Evolutionary conservation across 73 alveolate species (phyloP), one percentile per base, ranked within the genome.

Genomic region (Vitrella brassicaformis): DNA sequence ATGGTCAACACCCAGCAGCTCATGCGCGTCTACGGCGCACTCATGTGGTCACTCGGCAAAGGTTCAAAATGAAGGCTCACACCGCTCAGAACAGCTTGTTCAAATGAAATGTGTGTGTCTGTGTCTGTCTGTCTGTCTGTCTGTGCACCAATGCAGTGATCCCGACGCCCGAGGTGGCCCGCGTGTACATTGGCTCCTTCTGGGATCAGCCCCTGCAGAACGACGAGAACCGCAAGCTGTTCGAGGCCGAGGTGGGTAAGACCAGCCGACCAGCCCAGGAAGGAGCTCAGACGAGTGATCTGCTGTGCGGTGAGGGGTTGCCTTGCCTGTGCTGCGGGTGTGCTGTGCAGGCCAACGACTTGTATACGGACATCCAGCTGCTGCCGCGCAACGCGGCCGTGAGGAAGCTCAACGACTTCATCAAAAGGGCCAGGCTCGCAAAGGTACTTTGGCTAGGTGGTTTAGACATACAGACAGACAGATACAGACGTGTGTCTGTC

Each of bases 121-220:
- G 30, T 30, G 70, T 26, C 25, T 0, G 31, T 65, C 32, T 65
- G 1, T 4, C 0, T 27, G 8, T 0, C 0, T n/a, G 65, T 9
- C 9, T 9, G 65, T 0, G 47, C 72, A 27, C 25, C 10, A 7
- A 4, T 31, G 69, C 65, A 72, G 84, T 77, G 31, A 39, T 77
- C n/a, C 77, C 46, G 73, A 77, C 84, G 0, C 84, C 84, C 0
- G 84, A 77, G 66, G 78, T 77, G 72, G 84, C 84, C 18, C 77
- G 78, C 0, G 84, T 77, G 47, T 77, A 67, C 27, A 73, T 70
- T 64, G 30, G 73, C 18, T 77, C 84, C 78, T 77, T 77, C 31
- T 77, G 84, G 84, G 82, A 75, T n/a, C 75, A 70, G n/a, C 76
- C 74, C 0, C 71, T 75, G 27, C 82, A 70, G 19, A 75, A 75